Base-by-base conservation (phyloP, 2,329 filamentous ascomycete species). In the Davidsoniella neocaledoniae region DNA sequence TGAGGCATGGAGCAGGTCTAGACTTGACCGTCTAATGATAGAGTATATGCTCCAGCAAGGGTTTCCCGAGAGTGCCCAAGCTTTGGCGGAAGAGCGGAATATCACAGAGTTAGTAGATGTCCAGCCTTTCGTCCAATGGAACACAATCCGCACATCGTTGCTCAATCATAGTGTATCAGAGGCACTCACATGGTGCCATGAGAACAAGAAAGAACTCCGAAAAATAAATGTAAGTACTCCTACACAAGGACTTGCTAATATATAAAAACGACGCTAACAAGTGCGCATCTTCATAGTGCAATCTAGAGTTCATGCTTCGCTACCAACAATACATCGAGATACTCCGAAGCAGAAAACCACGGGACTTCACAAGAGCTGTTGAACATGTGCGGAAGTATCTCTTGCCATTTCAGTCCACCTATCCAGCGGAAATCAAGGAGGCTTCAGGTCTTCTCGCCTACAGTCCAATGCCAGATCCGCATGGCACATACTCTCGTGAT, bases 311-410 rank as follows among this genome's bases (percentile, higher is more conserved):
- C 60, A 86, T 94, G 71, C 74, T 98, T 41, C 81, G 91, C 10
- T 73, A 93, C 58, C 91, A 98, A 63, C 88, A 96, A 62, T 96
- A 88, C 62, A 88, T 96, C 58, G 91, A 96, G 64, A 44, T 53
- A 8, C 72, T 96, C 53, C 74, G 90, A 53, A 77, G 72, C 38
- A 75, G 75, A 49, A 71, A 79, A 4, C 69, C 73, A 21, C 61
- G 67, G 5, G 86, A 82, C 59, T 70, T 83, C 42, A 65, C 79
- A 44, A 87, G 95, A 55, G 87, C 88, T 10, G 83, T 87, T 54
- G 63, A 72, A 21, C 85, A 96, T 66, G 87, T 87, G 23, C 82
- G 79, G 60, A 94, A 86, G 63, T 82, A 86, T 62, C 73, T 98
- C 25, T 71, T 79, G 14, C 76, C 80, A 2, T 86, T 83, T 58